Percentiles rank a stretch among this genome's conserved stretches.
These are phyloP conservation scores for Hammondia hammondi DNA, from an alignment of 169 alveolate species.

Conservation along the genomic window DNA sequence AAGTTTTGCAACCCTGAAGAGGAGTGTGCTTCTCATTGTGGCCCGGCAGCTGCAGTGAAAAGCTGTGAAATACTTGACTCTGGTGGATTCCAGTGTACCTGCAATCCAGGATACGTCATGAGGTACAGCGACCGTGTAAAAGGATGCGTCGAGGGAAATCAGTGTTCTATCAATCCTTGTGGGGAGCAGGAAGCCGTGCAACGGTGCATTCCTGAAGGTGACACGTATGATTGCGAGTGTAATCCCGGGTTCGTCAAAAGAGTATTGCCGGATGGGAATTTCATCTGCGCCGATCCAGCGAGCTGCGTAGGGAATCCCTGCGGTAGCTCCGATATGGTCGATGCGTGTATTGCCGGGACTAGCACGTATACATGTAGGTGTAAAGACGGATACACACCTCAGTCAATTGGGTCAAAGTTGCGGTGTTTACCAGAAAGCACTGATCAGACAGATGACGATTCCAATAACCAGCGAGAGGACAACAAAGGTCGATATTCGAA, in stretches of 20 bases:
- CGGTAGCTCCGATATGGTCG: neutral
- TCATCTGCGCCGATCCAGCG: neutral
- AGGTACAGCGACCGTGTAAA: neutral
- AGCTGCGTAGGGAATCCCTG: conserved; percentile 36
- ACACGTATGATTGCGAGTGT: neutral
- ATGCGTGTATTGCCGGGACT: neutral
- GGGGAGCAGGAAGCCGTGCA: conserved; percentile 9
- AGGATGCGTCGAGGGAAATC: neutral
- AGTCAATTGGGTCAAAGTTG: neutral
- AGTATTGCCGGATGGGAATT: neutral
- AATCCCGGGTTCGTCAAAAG: conserved; percentile 11
- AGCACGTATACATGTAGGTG: neutral
- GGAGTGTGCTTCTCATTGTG: conserved; percentile 22
- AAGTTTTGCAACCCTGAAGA: neutral
- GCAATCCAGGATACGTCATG: conserved; percentile 29
- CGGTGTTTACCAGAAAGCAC: neutral
- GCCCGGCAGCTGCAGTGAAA: conserved; percentile 14
- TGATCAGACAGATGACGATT: neutral
- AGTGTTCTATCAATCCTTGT: neutral
- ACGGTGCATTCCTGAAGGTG: neutral
- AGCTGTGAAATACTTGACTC: neutral
- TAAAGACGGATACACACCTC: conserved; percentile 10
- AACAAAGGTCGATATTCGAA: neutral
- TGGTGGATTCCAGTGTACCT: neutral
- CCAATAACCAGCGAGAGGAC: neutral